Evolutionary conservation across 305 asterid genomes (phyloP).

Genomic region (Rubia tinctorum): DNA sequence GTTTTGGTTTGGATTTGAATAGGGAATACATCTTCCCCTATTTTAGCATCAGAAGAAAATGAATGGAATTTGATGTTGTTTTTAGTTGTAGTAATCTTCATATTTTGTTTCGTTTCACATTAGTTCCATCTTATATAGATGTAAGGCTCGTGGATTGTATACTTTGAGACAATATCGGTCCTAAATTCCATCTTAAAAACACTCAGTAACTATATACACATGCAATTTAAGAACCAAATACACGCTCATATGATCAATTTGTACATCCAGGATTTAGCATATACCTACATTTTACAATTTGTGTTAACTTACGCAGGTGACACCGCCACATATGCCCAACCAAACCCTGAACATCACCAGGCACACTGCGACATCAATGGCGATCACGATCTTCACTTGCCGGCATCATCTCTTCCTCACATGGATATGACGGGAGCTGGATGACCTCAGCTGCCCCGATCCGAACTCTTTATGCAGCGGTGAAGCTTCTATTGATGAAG

Average conservation of each 20-base stretch:
- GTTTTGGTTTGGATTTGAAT: not conserved
- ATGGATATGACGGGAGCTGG: constrained; percentile 29
- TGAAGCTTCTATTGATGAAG: constrained; percentile 21
- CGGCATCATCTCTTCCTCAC: constrained; percentile 53
- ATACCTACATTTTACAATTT: too few relatives aligned
- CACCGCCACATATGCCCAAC: constrained; percentile 63
- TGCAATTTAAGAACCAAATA: too few relatives aligned
- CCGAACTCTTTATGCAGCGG: constrained; percentile 33
- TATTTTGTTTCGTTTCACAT: not conserved
- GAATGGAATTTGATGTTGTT: not conserved
- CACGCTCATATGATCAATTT: too few relatives aligned
- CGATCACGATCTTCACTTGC: constrained; percentile 55
- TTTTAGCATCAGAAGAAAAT: not conserved
- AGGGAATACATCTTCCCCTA: not conserved
- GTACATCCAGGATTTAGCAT: too few relatives aligned
- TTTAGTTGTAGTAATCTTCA: not conserved
- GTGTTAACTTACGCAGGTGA: constrained; percentile 51
- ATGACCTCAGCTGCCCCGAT: constrained; percentile 26
- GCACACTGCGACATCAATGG: constrained; percentile 59
- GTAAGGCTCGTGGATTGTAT: too few relatives aligned
- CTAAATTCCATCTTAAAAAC: too few relatives aligned
- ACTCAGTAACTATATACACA: too few relatives aligned
- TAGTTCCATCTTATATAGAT: not conserved
- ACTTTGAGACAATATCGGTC: too few relatives aligned
- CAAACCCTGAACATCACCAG: constrained; percentile 53